A percentile compares a stretch with the other conserved stretches of the same genome.
phyloP scores from a whole-genome alignment of 805 yeast genomes.

The Starmerella khaoyaiensis region DNA sequence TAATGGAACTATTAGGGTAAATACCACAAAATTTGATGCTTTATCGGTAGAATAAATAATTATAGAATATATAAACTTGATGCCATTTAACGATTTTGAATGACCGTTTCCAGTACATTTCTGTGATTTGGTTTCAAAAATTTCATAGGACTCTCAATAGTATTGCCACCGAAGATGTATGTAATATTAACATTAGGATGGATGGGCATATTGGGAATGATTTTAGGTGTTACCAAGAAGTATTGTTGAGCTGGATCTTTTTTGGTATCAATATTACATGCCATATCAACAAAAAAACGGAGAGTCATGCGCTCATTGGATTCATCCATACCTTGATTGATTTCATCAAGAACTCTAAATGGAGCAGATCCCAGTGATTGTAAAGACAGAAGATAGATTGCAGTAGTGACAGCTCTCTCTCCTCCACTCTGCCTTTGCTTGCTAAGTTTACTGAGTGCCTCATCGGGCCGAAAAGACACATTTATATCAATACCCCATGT shows the following conservation, averaged over 20 bases:
- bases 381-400: constrained; percentile 74
- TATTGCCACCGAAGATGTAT: constrained; percentile 53
- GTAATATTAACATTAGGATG: constrained; percentile 72
- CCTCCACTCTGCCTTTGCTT: constrained; percentile 96
- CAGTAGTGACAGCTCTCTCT: constrained; percentile 90
- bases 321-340: constrained; percentile 98
- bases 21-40: no score
- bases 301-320: constrained; percentile 81
- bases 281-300: constrained; percentile 67
- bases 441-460: constrained; percentile 57
- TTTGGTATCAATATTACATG: constrained; percentile 39
- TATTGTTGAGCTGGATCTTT: constrained; percentile 50
- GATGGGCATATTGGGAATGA: constrained; percentile 63
- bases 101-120: neutral
- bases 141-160: neutral
- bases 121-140: constrained; percentile 1
- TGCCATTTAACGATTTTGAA: no score
- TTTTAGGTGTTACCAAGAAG: constrained; percentile 84
- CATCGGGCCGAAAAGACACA: constrained; percentile 73
- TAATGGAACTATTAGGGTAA: no score
- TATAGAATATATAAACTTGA: no score
- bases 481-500: constrained; percentile 69
- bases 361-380: constrained; percentile 85
- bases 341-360: constrained; percentile 91
- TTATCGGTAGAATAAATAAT: no score